These are phyloP conservation scores for Coemansia guatemalensis DNA, from an alignment of 192 early-diverging fungal species.

Conservation along the genomic window DNA sequence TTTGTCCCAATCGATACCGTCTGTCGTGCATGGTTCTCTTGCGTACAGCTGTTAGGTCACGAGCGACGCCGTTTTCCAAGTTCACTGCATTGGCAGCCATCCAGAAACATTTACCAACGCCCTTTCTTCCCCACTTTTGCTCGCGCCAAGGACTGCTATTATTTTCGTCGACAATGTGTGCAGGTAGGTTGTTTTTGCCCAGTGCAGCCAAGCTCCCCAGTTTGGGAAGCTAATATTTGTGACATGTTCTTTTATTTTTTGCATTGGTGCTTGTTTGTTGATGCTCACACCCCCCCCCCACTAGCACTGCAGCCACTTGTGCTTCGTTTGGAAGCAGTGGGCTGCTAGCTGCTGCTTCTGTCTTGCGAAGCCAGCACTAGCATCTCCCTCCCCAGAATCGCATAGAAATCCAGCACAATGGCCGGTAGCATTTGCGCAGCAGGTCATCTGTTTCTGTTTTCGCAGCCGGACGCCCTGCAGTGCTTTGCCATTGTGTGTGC, in stretches of 20 bases:
- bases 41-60: not conserved
- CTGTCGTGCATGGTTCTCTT: constrained; percentile 2
- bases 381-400: not conserved
- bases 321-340: too few species aligned
- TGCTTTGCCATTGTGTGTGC: not conserved
- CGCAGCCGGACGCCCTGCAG: constrained; percentile 3
- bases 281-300: not conserved
- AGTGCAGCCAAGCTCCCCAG: not conserved
- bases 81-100: not conserved
- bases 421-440: constrained; percentile 3
- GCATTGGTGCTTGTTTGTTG: constrained; percentile 1
- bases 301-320: constrained; percentile 8
- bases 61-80: not conserved
- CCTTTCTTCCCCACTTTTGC: not conserved
- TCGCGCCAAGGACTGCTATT: constrained; percentile 1
- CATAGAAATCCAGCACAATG: not conserved
- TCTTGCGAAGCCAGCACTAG: not conserved
- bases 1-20: not conserved
- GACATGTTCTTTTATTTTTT: not conserved
- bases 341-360: not conserved
- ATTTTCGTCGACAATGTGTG: constrained; percentile 14
- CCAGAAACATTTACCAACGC: not conserved
- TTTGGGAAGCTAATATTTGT: not conserved
- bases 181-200: constrained; percentile 1
- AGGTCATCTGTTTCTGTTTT: constrained; percentile 11